Evolutionary conservation across 768 basidiomycete genomes (phyloP), one percentile per base, ranked within the genome.

Genomic region (Mycena amicta): DNA sequence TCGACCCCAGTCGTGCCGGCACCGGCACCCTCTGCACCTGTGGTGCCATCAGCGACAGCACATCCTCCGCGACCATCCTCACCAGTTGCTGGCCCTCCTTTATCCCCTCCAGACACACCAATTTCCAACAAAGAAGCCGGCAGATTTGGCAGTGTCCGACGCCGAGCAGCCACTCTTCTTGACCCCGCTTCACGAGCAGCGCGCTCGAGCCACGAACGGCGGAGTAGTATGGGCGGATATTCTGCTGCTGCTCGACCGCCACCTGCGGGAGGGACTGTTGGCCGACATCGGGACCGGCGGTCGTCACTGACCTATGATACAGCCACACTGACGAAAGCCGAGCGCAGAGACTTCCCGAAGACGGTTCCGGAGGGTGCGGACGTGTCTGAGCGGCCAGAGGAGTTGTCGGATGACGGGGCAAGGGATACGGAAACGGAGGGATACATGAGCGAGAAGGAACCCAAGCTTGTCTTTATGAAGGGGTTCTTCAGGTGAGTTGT

Each of bases 391-490:
- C 54, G 29, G 30, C 50, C 61, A 2, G 62, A 60, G 8, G 62
- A 63, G 58, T 26, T 52, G 20, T 52, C 50, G 4, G 80, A 78
- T 33, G 71, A 77, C 64, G 77, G 74, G 13, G 84, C 82, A 59
- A 73, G 75, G 51, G 75, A 77, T 45, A 72, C 82, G 45, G 80
- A 81, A 61, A 75, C 77, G 52, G 82, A 83, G 56, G 71, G 79
- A 18, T 75, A 81, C 64, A 72, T 75, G 33, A 72, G 64, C 28
- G 87, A 88, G 65, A 88, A 87, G 73, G 90, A 92, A 57, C 89
- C 93, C 68, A 98, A 98, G 76, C 93, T 97, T 1, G 87, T 98
- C 45, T 96, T 93, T 74, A 76, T 98, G 68, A 99, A 98, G 75
- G 97, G 97, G 4, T 70, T 99, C 50, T 98, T 99, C 77, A 95